Percentiles rank a stretch among this genome's conserved stretches.
These are phyloP conservation scores for Alectoria sarmentosa DNA, from an alignment of 495 filamentous ascomycete genomes.

Conservation along the genomic window DNA sequence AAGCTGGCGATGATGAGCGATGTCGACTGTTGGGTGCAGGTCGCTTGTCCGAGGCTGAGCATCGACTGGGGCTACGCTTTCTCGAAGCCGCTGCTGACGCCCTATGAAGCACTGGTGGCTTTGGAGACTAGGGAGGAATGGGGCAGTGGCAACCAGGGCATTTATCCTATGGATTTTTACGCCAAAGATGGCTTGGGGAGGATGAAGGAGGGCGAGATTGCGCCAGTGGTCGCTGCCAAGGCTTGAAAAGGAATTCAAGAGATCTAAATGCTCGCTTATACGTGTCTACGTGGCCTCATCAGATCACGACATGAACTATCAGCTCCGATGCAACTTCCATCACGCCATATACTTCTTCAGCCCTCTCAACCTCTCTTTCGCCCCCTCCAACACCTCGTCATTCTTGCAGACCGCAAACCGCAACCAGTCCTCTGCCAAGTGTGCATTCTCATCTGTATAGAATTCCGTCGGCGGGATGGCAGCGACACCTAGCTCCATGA, in stretches of 20 bases:
- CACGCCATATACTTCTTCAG: conserved; percentile 68
- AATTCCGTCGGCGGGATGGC: conserved; percentile 97
- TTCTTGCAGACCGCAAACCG: conserved; percentile 97
- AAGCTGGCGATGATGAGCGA: conserved; percentile 89
- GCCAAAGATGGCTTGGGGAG: conserved; percentile 85
- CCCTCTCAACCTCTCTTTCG: conserved; percentile 80
- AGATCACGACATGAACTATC: not conserved
- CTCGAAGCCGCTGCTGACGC: conserved; percentile 76
- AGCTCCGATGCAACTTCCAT: not conserved
- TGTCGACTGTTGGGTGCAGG: conserved; percentile 96
- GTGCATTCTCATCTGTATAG: conserved; percentile 74
- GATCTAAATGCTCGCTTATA: not conserved
- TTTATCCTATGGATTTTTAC: conserved; percentile 99
- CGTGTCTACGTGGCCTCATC: not conserved
- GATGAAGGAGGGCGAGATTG: conserved; percentile 44
- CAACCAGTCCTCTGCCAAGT: conserved; percentile 86
- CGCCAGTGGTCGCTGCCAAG: conserved; percentile 16
- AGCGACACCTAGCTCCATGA: conserved; percentile 91
- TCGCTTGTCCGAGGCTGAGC: conserved; percentile 87
- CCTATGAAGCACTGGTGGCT: conserved; percentile 90
- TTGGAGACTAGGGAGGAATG: conserved; percentile 71
- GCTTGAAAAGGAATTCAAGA: conserved; percentile 6
- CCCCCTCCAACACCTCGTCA: conserved; percentile 78
- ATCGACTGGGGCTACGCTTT: conserved; percentile 99
- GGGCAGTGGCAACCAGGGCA: conserved; percentile 54